Evolutionary conservation across 805 yeast species (phyloP).

Genomic region (Kockiozyma suomiensis): DNA sequence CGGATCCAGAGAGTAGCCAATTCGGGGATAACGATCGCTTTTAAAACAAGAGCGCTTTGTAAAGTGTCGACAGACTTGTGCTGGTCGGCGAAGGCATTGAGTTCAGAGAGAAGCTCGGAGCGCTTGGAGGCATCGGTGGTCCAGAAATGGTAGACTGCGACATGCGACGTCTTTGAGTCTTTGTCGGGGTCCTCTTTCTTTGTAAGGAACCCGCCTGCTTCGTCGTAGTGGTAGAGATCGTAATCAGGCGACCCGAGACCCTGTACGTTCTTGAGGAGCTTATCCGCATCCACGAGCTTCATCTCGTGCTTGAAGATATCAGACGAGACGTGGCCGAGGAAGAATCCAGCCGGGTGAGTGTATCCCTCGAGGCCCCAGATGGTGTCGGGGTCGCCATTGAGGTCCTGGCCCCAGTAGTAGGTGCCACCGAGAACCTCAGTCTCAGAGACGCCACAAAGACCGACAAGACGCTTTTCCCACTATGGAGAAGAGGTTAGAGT

Average conservation of each 20-base stretch:
- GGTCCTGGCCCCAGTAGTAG: slow-evolving; percentile 2
- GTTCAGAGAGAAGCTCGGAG: not conserved
- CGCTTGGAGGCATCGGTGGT: not conserved
- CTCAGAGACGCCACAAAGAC: not conserved
- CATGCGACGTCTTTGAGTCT: not conserved
- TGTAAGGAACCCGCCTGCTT: not conserved
- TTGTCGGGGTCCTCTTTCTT: not conserved
- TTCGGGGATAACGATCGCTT: not conserved
- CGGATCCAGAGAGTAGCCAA: not conserved
- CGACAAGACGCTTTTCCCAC: not conserved
- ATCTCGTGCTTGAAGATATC: not conserved
- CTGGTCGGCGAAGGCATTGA: not conserved
- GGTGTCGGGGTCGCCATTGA: not conserved
- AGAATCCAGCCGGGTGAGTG: not conserved
- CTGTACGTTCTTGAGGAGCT: not conserved
- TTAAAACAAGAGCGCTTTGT: not conserved
- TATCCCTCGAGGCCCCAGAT: not conserved
- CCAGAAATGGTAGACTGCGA: not conserved
- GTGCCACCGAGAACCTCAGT: not conserved
- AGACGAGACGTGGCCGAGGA: slow-evolving; percentile 1
- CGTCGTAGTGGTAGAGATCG: not conserved
- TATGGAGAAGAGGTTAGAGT: not conserved
- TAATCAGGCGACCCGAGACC: not conserved
- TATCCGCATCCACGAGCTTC: not conserved
- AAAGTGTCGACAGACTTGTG: not conserved